Evolutionary conservation across 2,329 filamentous ascomycete genomes (phyloP).

Genomic region (Albophoma yamanashiensis): DNA sequence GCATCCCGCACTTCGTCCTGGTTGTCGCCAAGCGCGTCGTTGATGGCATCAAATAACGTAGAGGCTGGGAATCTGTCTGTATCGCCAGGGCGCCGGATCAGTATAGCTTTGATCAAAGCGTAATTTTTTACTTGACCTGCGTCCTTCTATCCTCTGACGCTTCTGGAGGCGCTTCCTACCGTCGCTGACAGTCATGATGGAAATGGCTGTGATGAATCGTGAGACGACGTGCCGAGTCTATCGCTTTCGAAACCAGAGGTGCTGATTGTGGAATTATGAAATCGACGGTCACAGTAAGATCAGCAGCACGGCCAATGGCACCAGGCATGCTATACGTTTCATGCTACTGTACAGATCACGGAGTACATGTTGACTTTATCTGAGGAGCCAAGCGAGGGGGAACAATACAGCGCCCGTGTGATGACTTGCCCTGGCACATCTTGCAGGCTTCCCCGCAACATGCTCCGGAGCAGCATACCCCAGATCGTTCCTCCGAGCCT

Average conservation of each 20-base stretch:
- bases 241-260: too few species aligned
- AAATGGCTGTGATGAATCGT: too few species aligned
- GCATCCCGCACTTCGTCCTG: conserved; percentile 73
- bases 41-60: conserved; percentile 82
- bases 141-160: too few species aligned
- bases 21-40: conserved; percentile 54
- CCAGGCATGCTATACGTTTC: too few species aligned
- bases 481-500: neutral
- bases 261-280: too few species aligned
- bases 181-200: neutral
- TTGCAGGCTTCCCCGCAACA: neutral
- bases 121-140: too few species aligned
- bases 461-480: neutral
- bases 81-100: neutral
- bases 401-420: neutral
- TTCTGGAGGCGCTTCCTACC: neutral
- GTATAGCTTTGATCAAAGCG: neutral
- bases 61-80: conserved; percentile 81
- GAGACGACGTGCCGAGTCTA: too few species aligned
- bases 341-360: neutral
- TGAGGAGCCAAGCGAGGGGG: neutral
- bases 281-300: too few species aligned
- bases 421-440: neutral
- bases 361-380: neutral
- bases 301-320: too few species aligned